phyloP scores from a whole-genome alignment of 805 yeast genomes.

The Wickerhamiella nectarea region DNA sequence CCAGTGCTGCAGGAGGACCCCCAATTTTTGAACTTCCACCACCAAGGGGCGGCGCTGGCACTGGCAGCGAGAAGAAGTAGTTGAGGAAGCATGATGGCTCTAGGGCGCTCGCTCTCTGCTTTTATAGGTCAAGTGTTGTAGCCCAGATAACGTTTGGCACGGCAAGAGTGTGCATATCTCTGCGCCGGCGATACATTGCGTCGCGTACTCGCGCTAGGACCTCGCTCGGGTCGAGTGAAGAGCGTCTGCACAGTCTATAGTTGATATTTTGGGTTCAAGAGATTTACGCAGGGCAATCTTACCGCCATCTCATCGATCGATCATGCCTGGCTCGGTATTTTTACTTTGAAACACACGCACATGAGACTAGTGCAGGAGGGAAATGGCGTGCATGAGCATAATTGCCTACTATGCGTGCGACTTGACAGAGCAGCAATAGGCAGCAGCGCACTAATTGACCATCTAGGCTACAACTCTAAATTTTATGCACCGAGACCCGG shows the following conservation, averaged over 20 bases:
- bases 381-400: neutral
- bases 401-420: too few species aligned
- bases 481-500: too few species aligned
- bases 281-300: too few species aligned
- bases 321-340: too few species aligned
- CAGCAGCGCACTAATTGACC: too few species aligned
- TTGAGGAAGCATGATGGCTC: neutral
- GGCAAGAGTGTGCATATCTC: neutral
- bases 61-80: neutral
- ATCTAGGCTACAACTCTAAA: too few species aligned
- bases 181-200: neutral
- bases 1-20: neutral
- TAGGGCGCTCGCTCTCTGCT: neutral
- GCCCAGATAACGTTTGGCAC: neutral
- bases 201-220: too few species aligned
- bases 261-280: too few species aligned
- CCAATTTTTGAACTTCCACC: constrained; percentile 1
- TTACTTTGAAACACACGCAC: neutral
- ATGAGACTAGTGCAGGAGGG: neutral
- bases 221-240: too few species aligned
- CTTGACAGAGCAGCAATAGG: too few species aligned
- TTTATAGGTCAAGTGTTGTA: neutral
- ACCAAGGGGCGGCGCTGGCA: constrained; percentile 5
- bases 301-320: too few species aligned
- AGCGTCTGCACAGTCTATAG: too few species aligned